phyloP scores from a whole-genome alignment of 2,329 filamentous ascomycete species.

The Pseudophaeomoniella oleicola region DNA sequence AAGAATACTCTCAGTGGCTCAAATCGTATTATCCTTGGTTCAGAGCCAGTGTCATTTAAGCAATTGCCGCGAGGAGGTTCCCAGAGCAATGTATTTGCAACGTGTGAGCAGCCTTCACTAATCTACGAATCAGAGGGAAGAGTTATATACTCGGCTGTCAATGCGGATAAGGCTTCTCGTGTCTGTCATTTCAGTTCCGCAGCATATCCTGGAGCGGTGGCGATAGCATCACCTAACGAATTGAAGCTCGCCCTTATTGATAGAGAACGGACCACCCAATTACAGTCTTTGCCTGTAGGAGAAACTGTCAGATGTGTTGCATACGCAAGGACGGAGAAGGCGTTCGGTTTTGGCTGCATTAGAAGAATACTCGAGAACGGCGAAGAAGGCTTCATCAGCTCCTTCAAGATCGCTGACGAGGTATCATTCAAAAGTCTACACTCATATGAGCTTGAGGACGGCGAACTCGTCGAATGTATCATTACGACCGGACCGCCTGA shows the following conservation, averaged over 20 bases:
- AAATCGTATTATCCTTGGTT: conserved; percentile 74
- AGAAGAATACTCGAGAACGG: conserved; percentile 55
- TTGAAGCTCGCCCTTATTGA: conserved; percentile 73
- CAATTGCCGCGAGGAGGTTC: conserved; percentile 54
- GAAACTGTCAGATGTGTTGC: conserved; percentile 78
- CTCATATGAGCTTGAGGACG: conserved; percentile 47
- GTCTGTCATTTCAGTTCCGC: conserved; percentile 72
- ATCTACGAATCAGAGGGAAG: conserved; percentile 83
- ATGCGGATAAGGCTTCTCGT: conserved; percentile 67
- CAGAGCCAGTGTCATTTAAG: conserved; percentile 69
- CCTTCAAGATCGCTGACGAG: conserved; percentile 84
- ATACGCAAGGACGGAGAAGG: conserved; percentile 64
- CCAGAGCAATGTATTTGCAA: conserved; percentile 73
- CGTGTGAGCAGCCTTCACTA: conserved; percentile 83
- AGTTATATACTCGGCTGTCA: conserved; percentile 85
- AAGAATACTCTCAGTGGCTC: conserved; percentile 53
- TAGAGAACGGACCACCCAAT: conserved; percentile 72
- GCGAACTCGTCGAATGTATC: conserved; percentile 74
- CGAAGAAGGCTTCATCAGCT: conserved; percentile 61
- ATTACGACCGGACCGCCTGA: conserved; percentile 60
- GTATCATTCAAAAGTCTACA: conserved; percentile 70
- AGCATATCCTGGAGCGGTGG: conserved; percentile 66
- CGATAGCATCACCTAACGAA: conserved; percentile 62
- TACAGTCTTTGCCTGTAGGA: conserved; percentile 61
- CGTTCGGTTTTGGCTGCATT: conserved; percentile 79